Percentiles rank a stretch among this genome's conserved stretches.
phyloP scores from a whole-genome alignment of 202 grass and related monocot species.

The Zizania palustris region DNA sequence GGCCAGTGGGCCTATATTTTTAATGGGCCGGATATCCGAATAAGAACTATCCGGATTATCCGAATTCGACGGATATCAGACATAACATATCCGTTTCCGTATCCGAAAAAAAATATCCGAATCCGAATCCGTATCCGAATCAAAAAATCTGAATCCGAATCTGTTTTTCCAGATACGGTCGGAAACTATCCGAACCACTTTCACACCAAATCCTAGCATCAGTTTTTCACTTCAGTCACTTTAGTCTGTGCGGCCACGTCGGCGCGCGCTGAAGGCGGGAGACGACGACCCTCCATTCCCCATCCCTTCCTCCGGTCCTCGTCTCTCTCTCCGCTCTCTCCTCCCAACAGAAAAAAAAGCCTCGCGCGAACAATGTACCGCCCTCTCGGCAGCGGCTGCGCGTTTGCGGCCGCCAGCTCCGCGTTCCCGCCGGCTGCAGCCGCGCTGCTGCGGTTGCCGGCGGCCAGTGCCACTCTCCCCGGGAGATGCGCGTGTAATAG shows the following conservation, averaged over 20 bases:
- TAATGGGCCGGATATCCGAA: too few relatives aligned
- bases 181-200: too few relatives aligned
- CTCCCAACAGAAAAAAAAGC: conserved; percentile 6
- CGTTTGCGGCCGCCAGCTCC: conserved; percentile 21
- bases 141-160: too few relatives aligned
- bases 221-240: too few relatives aligned
- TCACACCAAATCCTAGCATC: too few relatives aligned
- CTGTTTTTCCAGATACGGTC: too few relatives aligned
- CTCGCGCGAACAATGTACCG: conserved; percentile 44
- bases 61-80: too few relatives aligned
- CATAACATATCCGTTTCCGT: too few relatives aligned
- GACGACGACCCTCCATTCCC: conserved; percentile 47
- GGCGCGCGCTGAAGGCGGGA: conserved; percentile 28
- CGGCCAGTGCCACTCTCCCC: conserved; percentile 23
- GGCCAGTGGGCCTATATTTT: too few relatives aligned
- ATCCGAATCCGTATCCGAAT: too few relatives aligned
- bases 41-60: too few relatives aligned
- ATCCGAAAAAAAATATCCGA: too few relatives aligned
- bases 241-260: conserved; percentile 4
- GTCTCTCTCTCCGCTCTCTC: background rate
- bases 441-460: conserved; percentile 36
- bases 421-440: conserved; percentile 37
- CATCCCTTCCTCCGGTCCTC: conserved; percentile 40
- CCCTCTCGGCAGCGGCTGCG: conserved; percentile 36
- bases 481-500: background rate